Percentiles rank a stretch among this genome's conserved stretches.
Evolutionary conservation across 2,329 filamentous ascomycete species (phyloP).

Genomic region (Paracoccidioides lutzii): DNA sequence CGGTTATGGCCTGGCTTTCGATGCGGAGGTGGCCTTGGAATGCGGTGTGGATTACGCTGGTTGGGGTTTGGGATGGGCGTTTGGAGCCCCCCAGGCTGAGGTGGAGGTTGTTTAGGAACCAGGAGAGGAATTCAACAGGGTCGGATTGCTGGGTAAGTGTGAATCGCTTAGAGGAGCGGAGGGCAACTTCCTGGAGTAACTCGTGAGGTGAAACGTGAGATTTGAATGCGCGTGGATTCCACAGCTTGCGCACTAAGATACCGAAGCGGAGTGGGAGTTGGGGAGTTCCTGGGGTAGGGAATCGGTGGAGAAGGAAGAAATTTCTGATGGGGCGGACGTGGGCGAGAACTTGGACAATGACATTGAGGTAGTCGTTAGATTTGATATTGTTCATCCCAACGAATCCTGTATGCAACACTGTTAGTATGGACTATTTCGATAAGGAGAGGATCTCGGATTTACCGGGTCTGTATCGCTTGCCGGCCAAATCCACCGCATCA

Average conservation of each 20-base stretch:
- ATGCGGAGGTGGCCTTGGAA: slow-evolving; percentile 90
- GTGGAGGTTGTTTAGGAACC: slow-evolving; percentile 95
- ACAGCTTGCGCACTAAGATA: slow-evolving; percentile 88
- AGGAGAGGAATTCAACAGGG: slow-evolving; percentile 89
- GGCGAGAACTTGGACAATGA: slow-evolving; percentile 78
- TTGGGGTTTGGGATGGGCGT: slow-evolving; percentile 54
- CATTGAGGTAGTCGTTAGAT: slow-evolving; percentile 97
- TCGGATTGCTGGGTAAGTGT: slow-evolving; percentile 84
- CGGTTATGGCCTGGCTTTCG: slow-evolving; percentile 86
- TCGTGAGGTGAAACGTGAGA: slow-evolving; percentile 95
- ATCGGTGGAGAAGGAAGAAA: slow-evolving; percentile 78
- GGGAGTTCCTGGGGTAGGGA: slow-evolving; percentile 47
- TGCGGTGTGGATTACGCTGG: slow-evolving; percentile 74
- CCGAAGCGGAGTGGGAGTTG: slow-evolving; percentile 82
- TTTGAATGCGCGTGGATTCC: slow-evolving; percentile 95
- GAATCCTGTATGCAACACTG: slow-evolving; percentile 43
- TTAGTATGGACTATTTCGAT: neutral
- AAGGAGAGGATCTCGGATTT: slow-evolving; percentile 7
- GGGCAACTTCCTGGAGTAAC: slow-evolving; percentile 82
- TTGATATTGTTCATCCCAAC: slow-evolving; percentile 99
- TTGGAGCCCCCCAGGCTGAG: slow-evolving; percentile 81
- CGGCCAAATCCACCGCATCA: slow-evolving; percentile 61
- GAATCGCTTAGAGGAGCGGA: slow-evolving; percentile 85
- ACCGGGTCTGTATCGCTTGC: slow-evolving; percentile 75
- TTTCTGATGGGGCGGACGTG: slow-evolving; percentile 85